phyloP scores from a whole-genome alignment of 768 basidiomycete genomes.

The Tephrocybe sp. region DNA sequence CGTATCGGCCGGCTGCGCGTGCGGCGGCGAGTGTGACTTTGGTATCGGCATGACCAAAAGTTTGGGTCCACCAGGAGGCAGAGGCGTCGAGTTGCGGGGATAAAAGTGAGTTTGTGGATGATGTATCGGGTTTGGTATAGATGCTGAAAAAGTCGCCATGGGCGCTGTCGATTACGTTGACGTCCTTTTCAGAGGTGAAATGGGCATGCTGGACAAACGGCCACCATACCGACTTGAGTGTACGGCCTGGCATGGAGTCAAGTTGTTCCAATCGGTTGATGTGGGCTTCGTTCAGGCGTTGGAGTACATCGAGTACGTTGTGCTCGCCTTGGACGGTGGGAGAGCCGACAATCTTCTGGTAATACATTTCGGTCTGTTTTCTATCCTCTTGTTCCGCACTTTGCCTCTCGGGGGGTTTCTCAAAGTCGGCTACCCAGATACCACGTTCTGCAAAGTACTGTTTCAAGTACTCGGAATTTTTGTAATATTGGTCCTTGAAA shows the following conservation, averaged over 20 bases:
- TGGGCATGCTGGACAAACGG: conserved; percentile 92
- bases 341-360: conserved; percentile 47
- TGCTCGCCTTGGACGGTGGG: no score
- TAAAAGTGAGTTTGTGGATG: conserved; percentile 27
- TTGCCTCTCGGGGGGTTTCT: conserved; percentile 56
- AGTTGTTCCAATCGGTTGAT: conserved; percentile 64
- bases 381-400: no score
- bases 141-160: conserved; percentile 83
- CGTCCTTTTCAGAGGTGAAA: conserved; percentile 67
- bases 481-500: conserved; percentile 84
- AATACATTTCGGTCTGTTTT: conserved; percentile 79
- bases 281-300: conserved; percentile 65
- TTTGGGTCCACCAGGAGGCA: conserved; percentile 98
- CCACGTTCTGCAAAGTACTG: conserved; percentile 78
- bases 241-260: conserved; percentile 73
- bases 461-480: conserved; percentile 79
- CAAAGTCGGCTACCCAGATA: conserved; percentile 50
- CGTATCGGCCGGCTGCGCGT: conserved; percentile 87
- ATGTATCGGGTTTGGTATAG: conserved; percentile 38
- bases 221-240: conserved; percentile 88
- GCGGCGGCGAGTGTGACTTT: conserved; percentile 84
- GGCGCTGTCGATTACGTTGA: conserved; percentile 92
- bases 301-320: conserved; percentile 44
- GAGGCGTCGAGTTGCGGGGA: conserved; percentile 80
- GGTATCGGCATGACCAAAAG: conserved; percentile 79